Percentiles rank a stretch among this genome's conserved stretches.
These are phyloP conservation scores for Herpetomonas samuelpessoai DNA, from an alignment of 208 protist species.

Conservation along the genomic window DNA sequence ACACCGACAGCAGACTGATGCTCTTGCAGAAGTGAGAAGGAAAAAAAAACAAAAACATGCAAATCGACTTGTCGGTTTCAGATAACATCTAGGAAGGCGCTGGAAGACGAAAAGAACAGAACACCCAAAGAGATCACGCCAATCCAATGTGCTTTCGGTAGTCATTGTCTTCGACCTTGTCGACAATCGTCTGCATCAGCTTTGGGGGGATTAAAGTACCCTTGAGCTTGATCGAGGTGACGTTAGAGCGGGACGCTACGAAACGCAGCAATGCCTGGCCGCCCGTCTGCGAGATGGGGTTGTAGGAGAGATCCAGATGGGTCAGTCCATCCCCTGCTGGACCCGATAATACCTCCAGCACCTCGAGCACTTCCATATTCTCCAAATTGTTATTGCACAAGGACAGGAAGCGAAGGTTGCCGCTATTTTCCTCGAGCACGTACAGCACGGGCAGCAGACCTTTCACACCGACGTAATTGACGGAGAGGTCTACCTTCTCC, in stretches of 20 bases:
- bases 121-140: too few relatives aligned
- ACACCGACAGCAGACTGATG: background rate
- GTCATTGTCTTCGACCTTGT: slow-evolving; percentile 20
- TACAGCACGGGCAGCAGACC: slow-evolving; percentile 41
- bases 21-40: background rate
- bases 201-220: slow-evolving; percentile 28
- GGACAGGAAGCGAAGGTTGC: slow-evolving; percentile 25
- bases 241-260: background rate
- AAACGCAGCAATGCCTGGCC: slow-evolving; percentile 19
- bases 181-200: slow-evolving; percentile 15
- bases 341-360: slow-evolving; percentile 21
- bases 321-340: slow-evolving; percentile 18
- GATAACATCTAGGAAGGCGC: too few relatives aligned
- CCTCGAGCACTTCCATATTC: slow-evolving; percentile 34
- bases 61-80: too few relatives aligned
- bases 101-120: too few relatives aligned
- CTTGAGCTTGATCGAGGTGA: slow-evolving; percentile 21
- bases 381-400: slow-evolving; percentile 52
- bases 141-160: slow-evolving; percentile 13
- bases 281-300: slow-evolving; percentile 29
- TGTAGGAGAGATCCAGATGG: slow-evolving; percentile 44
- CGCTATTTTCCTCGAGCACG: slow-evolving; percentile 26
- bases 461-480: slow-evolving; percentile 56
- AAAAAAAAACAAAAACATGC: background rate
- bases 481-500: slow-evolving; percentile 39